phyloP scores from a whole-genome alignment of 2,329 filamentous ascomycete genomes.

The Neonectria ditissima region DNA sequence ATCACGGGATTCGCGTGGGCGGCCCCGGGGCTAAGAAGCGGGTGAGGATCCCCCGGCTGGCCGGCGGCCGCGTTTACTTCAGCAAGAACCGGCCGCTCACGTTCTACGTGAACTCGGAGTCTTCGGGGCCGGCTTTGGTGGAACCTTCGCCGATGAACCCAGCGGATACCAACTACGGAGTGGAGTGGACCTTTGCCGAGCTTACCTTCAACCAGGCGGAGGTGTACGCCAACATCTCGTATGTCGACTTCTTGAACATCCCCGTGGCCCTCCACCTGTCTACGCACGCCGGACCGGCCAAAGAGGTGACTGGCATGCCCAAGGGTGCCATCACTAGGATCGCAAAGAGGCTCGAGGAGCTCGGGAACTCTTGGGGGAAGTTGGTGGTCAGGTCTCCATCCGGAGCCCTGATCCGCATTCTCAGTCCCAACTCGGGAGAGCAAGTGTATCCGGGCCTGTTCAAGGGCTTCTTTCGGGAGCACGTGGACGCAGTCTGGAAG shows the following conservation, averaged over 20 bases:
- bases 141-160: slow-evolving; percentile 79
- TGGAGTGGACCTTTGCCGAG: slow-evolving; percentile 76
- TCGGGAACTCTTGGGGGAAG: slow-evolving; percentile 64
- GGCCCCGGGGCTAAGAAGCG: slow-evolving; percentile 68
- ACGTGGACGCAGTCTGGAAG: slow-evolving; percentile 65
- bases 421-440: slow-evolving; percentile 65
- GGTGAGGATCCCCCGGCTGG: slow-evolving; percentile 76
- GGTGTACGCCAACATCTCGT: slow-evolving; percentile 76
- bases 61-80: slow-evolving; percentile 80
- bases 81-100: slow-evolving; percentile 69
- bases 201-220: slow-evolving; percentile 73
- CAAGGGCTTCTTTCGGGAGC: slow-evolving; percentile 61
- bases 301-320: slow-evolving; percentile 63
- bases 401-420: slow-evolving; percentile 59
- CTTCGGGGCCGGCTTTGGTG: slow-evolving; percentile 71
- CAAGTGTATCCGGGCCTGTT: slow-evolving; percentile 60
- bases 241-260: slow-evolving; percentile 80
- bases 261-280: slow-evolving; percentile 70
- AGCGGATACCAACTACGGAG: slow-evolving; percentile 70
- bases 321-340: slow-evolving; percentile 59
- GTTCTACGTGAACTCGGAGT: slow-evolving; percentile 75
- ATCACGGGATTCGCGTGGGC: slow-evolving; percentile 75
- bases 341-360: slow-evolving; percentile 56
- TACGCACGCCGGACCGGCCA: slow-evolving; percentile 57
- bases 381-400: slow-evolving; percentile 59